Evolutionary conservation across 2,329 filamentous ascomycete genomes (phyloP).

Genomic region (Ceratocystis cubensis): DNA sequence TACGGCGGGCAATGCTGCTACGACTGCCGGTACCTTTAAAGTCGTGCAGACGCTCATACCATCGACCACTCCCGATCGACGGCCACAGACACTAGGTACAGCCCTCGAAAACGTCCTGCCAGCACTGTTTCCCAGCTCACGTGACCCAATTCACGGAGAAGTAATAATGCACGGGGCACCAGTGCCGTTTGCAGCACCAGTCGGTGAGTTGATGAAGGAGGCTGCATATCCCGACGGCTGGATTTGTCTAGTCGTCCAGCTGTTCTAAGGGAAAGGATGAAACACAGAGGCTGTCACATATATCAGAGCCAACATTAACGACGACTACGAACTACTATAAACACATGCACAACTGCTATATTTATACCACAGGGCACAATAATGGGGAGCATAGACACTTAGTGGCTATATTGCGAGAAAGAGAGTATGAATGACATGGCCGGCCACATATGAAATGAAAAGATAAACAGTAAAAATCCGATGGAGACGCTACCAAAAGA

Average conservation of each 20-base stretch:
- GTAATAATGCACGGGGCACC: constrained; percentile 75
- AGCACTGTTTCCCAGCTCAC: constrained; percentile 70
- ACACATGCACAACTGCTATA: not conserved
- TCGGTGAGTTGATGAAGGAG: constrained; percentile 72
- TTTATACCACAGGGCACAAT: not conserved
- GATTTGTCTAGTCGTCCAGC: constrained; percentile 62
- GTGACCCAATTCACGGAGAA: constrained; percentile 71
- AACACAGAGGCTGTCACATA: not conserved
- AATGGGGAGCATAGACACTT: not conserved
- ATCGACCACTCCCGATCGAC: constrained; percentile 30
- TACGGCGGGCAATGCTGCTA: not conserved
- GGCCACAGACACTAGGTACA: constrained; percentile 52
- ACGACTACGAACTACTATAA: not conserved
- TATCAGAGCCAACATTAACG: not conserved
- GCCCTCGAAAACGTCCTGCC: constrained; percentile 67
- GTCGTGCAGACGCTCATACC: constrained; percentile 66
- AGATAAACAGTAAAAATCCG: not conserved
- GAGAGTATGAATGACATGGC: not conserved
- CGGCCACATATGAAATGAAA: not conserved
- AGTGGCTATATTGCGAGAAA: not conserved
- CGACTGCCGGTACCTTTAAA: constrained; percentile 44
- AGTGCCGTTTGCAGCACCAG: constrained; percentile 63
- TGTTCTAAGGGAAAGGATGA: constrained; percentile 10
- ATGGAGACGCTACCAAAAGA: not conserved
- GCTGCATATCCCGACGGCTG: constrained; percentile 88